phyloP scores from a whole-genome alignment of 176 grass and related monocot genomes.

The Carex scoparia region DNA sequence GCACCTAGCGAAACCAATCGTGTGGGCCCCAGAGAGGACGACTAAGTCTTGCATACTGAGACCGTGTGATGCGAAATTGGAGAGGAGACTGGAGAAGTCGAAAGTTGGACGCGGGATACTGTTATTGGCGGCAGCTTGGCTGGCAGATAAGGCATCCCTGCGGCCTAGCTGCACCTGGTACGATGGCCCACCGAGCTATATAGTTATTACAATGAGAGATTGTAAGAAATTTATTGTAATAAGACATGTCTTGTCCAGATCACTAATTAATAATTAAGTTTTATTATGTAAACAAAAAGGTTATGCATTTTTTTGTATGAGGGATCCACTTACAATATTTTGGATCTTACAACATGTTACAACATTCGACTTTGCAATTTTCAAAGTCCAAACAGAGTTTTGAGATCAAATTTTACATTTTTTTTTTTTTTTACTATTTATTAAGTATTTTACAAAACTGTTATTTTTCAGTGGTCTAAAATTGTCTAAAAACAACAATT shows the following conservation, averaged over 20 bases:
- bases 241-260: background rate
- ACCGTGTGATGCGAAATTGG: slow-evolving; percentile 55
- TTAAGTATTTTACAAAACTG: too few species aligned
- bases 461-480: too few species aligned
- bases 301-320: background rate
- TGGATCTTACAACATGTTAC: too few species aligned
- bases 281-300: background rate
- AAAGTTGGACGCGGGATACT: slow-evolving; percentile 53
- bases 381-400: too few species aligned
- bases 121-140: slow-evolving; percentile 57
- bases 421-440: too few species aligned
- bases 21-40: slow-evolving; percentile 59
- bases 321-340: too few species aligned
- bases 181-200: slow-evolving; percentile 57
- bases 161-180: slow-evolving; percentile 63
- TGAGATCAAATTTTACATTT: too few species aligned
- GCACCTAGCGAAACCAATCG: slow-evolving; percentile 69
- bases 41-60: slow-evolving; percentile 59
- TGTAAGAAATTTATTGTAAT: background rate
- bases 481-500: too few species aligned
- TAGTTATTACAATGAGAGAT: background rate
- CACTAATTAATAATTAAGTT: background rate
- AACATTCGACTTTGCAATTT: too few species aligned
- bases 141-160: slow-evolving; percentile 49
- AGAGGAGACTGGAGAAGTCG: slow-evolving; percentile 37